phyloP scores from a whole-genome alignment of 1,139 yeast species.

The Pichia sp. region DNA sequence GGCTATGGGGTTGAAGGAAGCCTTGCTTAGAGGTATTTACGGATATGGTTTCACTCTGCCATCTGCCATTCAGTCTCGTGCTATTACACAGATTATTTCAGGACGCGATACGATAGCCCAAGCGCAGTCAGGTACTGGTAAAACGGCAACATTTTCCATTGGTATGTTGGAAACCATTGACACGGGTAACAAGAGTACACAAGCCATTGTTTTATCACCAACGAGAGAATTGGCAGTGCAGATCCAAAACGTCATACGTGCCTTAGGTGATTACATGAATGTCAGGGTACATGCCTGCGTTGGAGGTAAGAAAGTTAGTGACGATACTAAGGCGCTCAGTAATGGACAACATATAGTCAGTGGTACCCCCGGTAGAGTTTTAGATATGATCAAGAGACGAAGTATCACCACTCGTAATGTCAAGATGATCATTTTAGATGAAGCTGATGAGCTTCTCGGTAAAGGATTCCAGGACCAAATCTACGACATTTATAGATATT shows the following conservation, averaged over 20 bases:
- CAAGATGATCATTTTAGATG: conserved; percentile 83
- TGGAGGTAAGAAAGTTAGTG: conserved; percentile 85
- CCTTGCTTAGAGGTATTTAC: conserved; percentile 60
- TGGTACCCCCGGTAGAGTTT: conserved; percentile 95
- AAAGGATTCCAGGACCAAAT: conserved; percentile 93
- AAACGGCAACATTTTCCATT: conserved; percentile 92
- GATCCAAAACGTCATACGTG: conserved; percentile 75
- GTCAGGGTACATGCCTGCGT: conserved; percentile 85
- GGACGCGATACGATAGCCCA: conserved; percentile 95
- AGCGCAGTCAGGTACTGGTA: conserved; percentile 98
- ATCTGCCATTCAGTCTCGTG: conserved; percentile 92
- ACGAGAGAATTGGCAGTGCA: conserved; percentile 92
- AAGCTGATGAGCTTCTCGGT: conserved; percentile 87
- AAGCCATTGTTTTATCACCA: conserved; percentile 87
- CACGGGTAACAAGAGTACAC: conserved; percentile 56
- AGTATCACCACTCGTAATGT: conserved; percentile 59
- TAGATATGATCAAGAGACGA: conserved; percentile 80
- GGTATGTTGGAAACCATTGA: conserved; percentile 84
- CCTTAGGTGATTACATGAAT: conserved; percentile 82
- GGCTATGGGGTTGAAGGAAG: conserved; percentile 66
- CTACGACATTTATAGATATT: conserved; percentile 73
- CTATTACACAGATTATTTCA: conserved; percentile 83
- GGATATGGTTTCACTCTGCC: conserved; percentile 93
- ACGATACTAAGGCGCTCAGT: conserved; percentile 63
- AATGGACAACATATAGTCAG: conserved; percentile 89